Evolutionary conservation across 768 basidiomycete genomes (phyloP), one percentile per base, ranked within the genome.

Genomic region (Phanerochaete carnosa): DNA sequence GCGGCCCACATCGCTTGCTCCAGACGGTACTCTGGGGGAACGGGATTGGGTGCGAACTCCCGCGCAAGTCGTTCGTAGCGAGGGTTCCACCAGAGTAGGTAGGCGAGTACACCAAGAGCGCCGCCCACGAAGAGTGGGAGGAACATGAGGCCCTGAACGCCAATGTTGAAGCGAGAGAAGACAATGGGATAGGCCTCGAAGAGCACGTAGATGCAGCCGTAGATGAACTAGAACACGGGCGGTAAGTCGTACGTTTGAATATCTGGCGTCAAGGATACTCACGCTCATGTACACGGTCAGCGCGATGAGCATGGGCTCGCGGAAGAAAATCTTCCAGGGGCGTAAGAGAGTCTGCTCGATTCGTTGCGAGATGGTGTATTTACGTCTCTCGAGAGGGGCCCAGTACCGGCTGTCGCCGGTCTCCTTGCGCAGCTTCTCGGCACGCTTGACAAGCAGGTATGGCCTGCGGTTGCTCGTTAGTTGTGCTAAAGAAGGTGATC

Each of bases 151-250:
- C 87, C 84, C 23, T 79, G 76, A 22, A 81, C 72, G 28, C 87
- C 86, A 23, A 76, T 68, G 59, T 76, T 79, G 65, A 88, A 82
- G 52, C 77, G 55, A 2, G 76, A 77, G 66, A 85, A 89, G 33
- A 88, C 82, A 55, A 88, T 79, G 0, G 87, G 87, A 66, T 84
- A 87, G 1, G 86, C 87, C 64, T 83, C 80, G 59, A 87, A 86
- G 4, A 86, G 73, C 30, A 86, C 70, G 70, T 87, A 87, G 3
- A 87, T 72, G 60, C 83, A 83, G 11, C 85, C 84, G 64, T 85
- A 89, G 37, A 88, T 75, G 63, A 89, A 87, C 82, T 84, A 60
- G 43, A 45, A 37, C 5, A 32, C 58, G 37, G 4, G 8, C 1
- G 12, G 46, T 43, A 13, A 23, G 46, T n/a, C 11, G 45, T 64